A percentile compares a stretch with the other conserved stretches of the same genome.
Evolutionary conservation across 2,329 filamentous ascomycete species (phyloP).

Genomic region (Whalleya microplaca): DNA sequence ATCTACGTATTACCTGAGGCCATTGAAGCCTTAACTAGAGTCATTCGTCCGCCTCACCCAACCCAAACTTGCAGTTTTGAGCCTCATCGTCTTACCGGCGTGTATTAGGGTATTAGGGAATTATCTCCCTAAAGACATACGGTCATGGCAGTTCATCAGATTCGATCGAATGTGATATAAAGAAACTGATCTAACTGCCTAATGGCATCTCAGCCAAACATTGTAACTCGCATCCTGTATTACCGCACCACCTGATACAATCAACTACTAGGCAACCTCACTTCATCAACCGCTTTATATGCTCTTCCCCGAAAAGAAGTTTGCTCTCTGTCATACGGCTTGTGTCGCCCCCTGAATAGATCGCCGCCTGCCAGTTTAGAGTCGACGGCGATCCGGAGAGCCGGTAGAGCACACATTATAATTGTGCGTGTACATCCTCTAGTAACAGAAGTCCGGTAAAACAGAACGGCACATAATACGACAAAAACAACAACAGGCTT

Average conservation of each 20-base stretch:
- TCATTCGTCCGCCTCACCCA: constrained; percentile 22
- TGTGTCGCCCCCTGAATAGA: constrained; percentile 4
- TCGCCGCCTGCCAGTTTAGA: constrained; percentile 17
- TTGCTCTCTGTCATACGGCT: constrained; percentile 10
- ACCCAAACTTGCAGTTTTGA: constrained; percentile 24
- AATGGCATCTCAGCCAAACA: constrained; percentile 16
- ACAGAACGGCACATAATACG: constrained; percentile 14
- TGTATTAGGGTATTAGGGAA: constrained; percentile 5
- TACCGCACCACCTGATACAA: constrained; percentile 18
- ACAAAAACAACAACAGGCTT: constrained; percentile 1
- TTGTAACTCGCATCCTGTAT: constrained; percentile 20
- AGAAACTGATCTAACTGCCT: constrained; percentile 19
- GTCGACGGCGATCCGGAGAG: constrained; percentile 13
- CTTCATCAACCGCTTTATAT: constrained; percentile 12
- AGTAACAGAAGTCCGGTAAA: constrained; percentile 9
- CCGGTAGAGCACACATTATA: not conserved
- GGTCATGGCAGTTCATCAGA: constrained; percentile 15
- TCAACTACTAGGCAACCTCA: constrained; percentile 17
- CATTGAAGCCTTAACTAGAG: constrained; percentile 14
- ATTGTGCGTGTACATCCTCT: constrained; percentile 3
- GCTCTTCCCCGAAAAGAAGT: constrained; percentile 11
- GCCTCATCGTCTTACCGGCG: constrained; percentile 21
- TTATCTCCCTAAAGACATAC: constrained; percentile 15
- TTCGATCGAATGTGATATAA: constrained; percentile 13
- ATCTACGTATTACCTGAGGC: constrained; percentile 6